Evolutionary conservation across 2,329 filamentous ascomycete species (phyloP), one percentile per base, ranked within the genome.

Genomic region (Diaporthe capsici): DNA sequence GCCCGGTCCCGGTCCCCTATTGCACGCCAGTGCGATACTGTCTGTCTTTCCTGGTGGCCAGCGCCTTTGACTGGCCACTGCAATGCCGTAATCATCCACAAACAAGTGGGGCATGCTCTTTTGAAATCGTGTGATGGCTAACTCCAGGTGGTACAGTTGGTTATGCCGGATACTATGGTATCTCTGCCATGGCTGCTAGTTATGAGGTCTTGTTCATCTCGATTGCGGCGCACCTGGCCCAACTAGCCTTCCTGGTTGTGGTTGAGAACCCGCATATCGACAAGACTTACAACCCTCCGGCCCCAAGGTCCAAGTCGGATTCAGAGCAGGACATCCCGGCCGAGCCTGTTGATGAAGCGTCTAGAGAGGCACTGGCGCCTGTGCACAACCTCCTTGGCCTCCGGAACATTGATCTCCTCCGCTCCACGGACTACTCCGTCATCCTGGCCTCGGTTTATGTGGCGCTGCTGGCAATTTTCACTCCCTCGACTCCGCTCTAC

Each of bases 181-280:
- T 98, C 82, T 98, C 96, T 76, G 93, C 98, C 87, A 97, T 99
- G 93, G 96, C 95, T 63, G 96, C 96, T 77, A 99, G 97, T 88
- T 98, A 98, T 86, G 95, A 96, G 81, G 96, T 99, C 75, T 90
- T 99, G 68, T 96, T 98, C 88, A 98, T 98, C 84, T 98, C 97
- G 74, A 96, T 99, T 81, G 86, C 97, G 81, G 97, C 96, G 77
- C 97, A 99, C 86, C 92, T 95, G 80, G 95, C 96, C 75, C 97
- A 99, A 86, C 96, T 99, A 84, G 93, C 93, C 76, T 99, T 99
- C 87, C 89, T 99, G 78, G 92, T 95, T 72, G 88, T 95, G 76
- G 95, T 99, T 78, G 97, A 99, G 86, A 98, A 97, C 81, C 97
- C 97, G 71, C 97, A 99, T 82, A 99, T 99, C 85, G 95, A 98